Percentiles rank a stretch among this genome's conserved stretches.
phyloP scores from a whole-genome alignment of 495 filamentous ascomycete species.

The Glarea lozoyensis region DNA sequence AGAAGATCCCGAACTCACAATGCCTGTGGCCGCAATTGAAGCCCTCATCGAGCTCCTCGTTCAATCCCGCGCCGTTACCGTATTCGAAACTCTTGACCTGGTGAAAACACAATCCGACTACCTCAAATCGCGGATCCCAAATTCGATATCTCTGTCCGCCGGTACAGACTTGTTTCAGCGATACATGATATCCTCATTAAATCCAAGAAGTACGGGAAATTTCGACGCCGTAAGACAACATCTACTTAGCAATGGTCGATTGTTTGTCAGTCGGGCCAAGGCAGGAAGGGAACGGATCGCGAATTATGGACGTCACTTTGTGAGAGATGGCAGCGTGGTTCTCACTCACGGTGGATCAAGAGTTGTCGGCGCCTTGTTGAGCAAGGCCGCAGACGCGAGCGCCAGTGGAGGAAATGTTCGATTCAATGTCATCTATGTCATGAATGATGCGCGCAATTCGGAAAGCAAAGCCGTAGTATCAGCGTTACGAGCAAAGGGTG shows the following conservation, averaged over 20 bases:
- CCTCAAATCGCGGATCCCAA: constrained; percentile 66
- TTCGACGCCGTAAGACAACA: constrained; percentile 79
- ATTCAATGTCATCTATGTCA: constrained; percentile 82
- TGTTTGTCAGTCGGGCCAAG: constrained; percentile 85
- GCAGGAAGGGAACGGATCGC: constrained; percentile 77
- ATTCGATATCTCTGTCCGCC: constrained; percentile 84
- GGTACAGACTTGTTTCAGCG: constrained; percentile 94
- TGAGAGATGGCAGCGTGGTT: constrained; percentile 67
- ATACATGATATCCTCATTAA: constrained; percentile 68
- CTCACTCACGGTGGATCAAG: constrained; percentile 82
- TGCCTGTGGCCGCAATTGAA: constrained; percentile 94
- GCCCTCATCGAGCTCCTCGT: constrained; percentile 77
- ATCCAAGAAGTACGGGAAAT: constrained; percentile 35
- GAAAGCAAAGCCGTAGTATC: constrained; percentile 53
- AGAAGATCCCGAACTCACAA: constrained; percentile 75
- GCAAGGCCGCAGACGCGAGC: constrained; percentile 58
- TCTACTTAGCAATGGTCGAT: constrained; percentile 68
- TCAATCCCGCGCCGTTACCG: constrained; percentile 66
- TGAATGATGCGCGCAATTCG: constrained; percentile 34
- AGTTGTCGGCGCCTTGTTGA: constrained; percentile 69
- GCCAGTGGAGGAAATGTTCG: constrained; percentile 44
- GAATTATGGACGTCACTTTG: constrained; percentile 61
- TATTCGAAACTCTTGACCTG: constrained; percentile 85
- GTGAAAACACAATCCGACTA: constrained; percentile 64
- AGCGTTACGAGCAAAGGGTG: constrained; percentile 59